A percentile compares a stretch with the other conserved stretches of the same genome.
These are phyloP conservation scores for Dovyalis caffra DNA, from an alignment of 345 rosid species.

Conservation along the genomic window DNA sequence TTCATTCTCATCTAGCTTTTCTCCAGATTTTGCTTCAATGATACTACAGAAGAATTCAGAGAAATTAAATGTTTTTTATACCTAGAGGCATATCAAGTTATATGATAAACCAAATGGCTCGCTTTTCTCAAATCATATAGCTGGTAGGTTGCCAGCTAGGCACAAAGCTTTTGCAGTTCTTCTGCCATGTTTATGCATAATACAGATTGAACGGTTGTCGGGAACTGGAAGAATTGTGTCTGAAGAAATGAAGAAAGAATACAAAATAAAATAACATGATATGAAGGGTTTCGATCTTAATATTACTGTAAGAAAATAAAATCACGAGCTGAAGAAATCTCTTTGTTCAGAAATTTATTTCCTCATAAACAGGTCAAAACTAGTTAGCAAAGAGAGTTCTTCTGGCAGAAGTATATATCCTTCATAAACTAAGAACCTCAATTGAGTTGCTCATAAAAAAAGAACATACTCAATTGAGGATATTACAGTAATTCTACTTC, in stretches of 20 bases:
- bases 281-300: no score
- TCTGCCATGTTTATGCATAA: neutral
- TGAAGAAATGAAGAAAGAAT: neutral
- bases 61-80: neutral
- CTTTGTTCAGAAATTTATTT: no score
- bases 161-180: neutral
- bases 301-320: no score
- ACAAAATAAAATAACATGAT: neutral
- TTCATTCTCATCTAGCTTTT: neutral
- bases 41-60: neutral
- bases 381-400: neutral
- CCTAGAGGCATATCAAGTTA: neutral
- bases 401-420: neutral
- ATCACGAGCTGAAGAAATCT: no score
- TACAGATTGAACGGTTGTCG: neutral
- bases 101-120: no score
- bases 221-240: no score
- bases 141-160: neutral
- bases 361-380: neutral
- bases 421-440: neutral
- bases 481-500: conserved; percentile 18
- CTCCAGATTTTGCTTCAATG: neutral
- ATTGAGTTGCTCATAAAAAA: neutral
- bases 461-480: conserved; percentile 16
- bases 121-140: neutral